phyloP scores from a whole-genome alignment of 805 yeast species.

The Schizosaccharomyces osmophilus region DNA sequence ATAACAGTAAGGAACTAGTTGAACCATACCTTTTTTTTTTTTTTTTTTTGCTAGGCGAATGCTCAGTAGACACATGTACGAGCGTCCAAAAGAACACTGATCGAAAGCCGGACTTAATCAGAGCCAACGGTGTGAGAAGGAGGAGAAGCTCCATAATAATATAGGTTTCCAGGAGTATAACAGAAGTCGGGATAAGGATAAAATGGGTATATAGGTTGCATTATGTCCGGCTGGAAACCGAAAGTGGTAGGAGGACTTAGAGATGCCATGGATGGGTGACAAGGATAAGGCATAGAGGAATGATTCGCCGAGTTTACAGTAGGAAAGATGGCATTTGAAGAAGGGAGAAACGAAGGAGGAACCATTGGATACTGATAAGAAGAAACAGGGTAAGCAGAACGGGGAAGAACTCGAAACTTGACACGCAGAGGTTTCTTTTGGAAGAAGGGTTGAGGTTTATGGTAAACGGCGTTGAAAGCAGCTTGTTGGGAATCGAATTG shows the following conservation, averaged over 20 bases:
- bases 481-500: constrained; percentile 38
- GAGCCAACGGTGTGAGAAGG: no score
- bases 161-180: no score
- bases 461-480: constrained; percentile 63
- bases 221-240: no score
- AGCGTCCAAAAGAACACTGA: no score
- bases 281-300: neutral
- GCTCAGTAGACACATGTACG: no score
- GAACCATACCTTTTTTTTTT: no score
- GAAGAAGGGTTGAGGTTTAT: constrained; percentile 60
- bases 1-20: no score
- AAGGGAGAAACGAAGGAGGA: neutral
- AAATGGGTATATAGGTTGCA: no score
- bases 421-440: constrained; percentile 59
- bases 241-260: neutral
- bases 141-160: no score
- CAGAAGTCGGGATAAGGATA: no score
- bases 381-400: neutral
- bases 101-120: no score
- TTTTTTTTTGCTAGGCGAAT: no score
- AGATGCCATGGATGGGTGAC: neutral
- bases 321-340: neutral
- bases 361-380: neutral
- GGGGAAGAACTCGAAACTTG: constrained; percentile 27
- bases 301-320: neutral